Evolutionary conservation across 352 stramenopile genomes (phyloP), one percentile per base, ranked within the genome.

Genomic region (Globisporangium viniferum): DNA sequence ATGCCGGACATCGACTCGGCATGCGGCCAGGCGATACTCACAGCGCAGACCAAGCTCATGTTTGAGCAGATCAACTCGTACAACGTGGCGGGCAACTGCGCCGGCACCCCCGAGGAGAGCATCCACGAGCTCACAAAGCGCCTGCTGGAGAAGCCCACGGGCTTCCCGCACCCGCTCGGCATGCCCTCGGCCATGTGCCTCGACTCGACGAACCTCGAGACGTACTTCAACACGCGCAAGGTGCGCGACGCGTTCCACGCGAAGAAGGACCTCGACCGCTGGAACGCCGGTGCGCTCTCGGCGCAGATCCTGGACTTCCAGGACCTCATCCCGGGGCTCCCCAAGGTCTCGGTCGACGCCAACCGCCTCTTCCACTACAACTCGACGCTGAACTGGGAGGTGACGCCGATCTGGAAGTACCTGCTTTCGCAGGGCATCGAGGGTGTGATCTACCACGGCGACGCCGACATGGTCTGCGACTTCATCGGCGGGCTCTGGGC

Each of bases 381-480:
- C 15, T 36, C 44, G 12, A 70, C 64, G 20, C 44, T 69, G 18
- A 56, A 68, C 36, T 55, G 29, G 46, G 63, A 46, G 20, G 73
- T 80, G 33, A 80, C 74, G 9, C 80, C 80, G 3, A 73, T 91
- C 46, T 92, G 84, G 84, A 76, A 72, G 56, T 77, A 79, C 31
- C 39, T 89, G 59, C 73, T 89, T 29, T 73, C 63, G 10, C 64
- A 78, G 48, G 48, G 48, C 22, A 55, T 55, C n/a, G n/a, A 55
- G 1, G 48, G 48, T 6, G 48, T 55, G 48, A 92, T 92, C 64
- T 92, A 92, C 66, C 81, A 90, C 68, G 84, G 84, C n/a, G 84
- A 92, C 59, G 73, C 75, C 39, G 84, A 92, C 73, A 81, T 90
- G 62, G 70, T 86, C 10, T 90, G 82, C 64, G 82, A 92, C 69